phyloP scores from a whole-genome alignment of 2,329 filamentous ascomycete species.

The Stachybotrys chlorohalonatus region DNA sequence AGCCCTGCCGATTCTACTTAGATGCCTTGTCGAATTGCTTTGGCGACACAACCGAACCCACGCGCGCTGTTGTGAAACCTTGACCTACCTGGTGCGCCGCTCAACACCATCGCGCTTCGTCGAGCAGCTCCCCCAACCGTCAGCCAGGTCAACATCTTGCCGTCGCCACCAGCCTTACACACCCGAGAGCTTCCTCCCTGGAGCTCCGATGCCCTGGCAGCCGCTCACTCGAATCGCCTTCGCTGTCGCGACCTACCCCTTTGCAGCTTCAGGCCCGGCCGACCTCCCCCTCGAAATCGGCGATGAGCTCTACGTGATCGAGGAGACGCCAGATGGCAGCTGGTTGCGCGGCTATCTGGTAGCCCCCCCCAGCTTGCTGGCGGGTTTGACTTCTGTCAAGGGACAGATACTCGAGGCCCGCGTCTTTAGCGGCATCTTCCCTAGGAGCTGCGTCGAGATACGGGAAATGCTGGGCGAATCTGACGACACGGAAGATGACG shows the following conservation, averaged over 20 bases:
- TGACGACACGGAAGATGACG: conserved; percentile 41
- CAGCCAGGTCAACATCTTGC: conserved; percentile 4
- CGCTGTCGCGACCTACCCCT: conserved; percentile 92
- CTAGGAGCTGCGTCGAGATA: conserved; percentile 87
- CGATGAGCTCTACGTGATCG: conserved; percentile 97
- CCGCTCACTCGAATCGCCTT: conserved; percentile 95
- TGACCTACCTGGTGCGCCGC: too few species aligned
- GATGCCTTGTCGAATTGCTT: neutral
- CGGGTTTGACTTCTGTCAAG: conserved; percentile 81
- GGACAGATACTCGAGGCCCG: conserved; percentile 91
- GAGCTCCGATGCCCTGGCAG: conserved; percentile 78
- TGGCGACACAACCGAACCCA: neutral
- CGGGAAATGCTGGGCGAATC: conserved; percentile 80
- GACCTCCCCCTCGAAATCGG: conserved; percentile 95
- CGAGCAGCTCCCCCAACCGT: neutral
- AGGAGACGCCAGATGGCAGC: conserved; percentile 82
- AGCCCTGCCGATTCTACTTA: neutral
- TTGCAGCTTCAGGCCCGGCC: conserved; percentile 74
- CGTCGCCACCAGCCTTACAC: neutral
- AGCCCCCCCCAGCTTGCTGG: conserved; percentile 84
- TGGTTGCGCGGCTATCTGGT: conserved; percentile 96
- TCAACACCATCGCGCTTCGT: neutral
- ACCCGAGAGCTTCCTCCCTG: conserved; percentile 1
- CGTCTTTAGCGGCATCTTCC: conserved; percentile 98
- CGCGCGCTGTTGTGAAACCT: too few species aligned